Percentiles rank a stretch among this genome's conserved stretches.
phyloP scores from a whole-genome alignment of 345 rosid genomes.

The Brassica napus region Da-Ae NC_063450.1:50940001-50940500 shows the following conservation, averaged over 20 bases:
- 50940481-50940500: neutral
- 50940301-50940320: neutral
- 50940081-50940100: neutral
- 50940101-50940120: neutral
- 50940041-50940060: neutral
- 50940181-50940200: no score
- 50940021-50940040: neutral
- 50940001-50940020: neutral
- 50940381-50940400: neutral
- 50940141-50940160: neutral
- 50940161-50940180: neutral
- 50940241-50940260: neutral
- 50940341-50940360: neutral
- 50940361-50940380: no score
- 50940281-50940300: neutral
- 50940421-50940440: neutral
- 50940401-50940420: neutral
- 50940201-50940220: neutral
- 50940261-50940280: constrained; percentile 14
- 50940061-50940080: neutral
- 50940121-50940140: neutral
- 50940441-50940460: neutral
- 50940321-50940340: neutral
- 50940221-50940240: neutral
- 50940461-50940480: neutral